These are phyloP conservation scores for Kalaharituber pfeilii DNA, from an alignment of 2,329 filamentous ascomycete species.

Conservation along the genomic window DNA sequence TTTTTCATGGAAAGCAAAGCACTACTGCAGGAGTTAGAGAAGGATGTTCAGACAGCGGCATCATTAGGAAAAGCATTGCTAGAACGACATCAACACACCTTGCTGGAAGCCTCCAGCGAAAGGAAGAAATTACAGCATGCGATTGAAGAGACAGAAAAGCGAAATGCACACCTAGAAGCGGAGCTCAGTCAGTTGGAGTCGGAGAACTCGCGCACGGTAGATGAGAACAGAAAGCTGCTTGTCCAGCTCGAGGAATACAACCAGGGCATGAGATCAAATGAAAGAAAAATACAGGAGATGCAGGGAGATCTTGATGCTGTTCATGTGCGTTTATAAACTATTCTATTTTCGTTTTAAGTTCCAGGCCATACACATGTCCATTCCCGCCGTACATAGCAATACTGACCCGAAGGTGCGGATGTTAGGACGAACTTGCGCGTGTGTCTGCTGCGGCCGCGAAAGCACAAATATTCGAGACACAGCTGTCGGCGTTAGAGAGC, in stretches of 20 bases:
- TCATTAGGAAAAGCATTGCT: conserved; percentile 82
- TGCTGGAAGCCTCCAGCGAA: conserved; percentile 78
- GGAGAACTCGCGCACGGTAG: conserved; percentile 58
- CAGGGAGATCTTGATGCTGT: conserved; percentile 22
- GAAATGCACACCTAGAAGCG: conserved; percentile 46
- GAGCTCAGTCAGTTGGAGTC: conserved; percentile 58
- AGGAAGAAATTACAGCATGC: conserved; percentile 52
- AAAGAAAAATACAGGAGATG: conserved; percentile 58
- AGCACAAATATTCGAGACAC: conserved; percentile 61
- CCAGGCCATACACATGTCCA: conserved; percentile 10
- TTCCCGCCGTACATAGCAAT: neutral
- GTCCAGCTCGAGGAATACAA: conserved; percentile 77
- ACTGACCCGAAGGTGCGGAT: neutral
- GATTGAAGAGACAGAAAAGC: conserved; percentile 31
- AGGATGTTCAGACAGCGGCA: conserved; percentile 71
- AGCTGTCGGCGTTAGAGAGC: conserved; percentile 60
- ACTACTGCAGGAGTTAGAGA: conserved; percentile 64
- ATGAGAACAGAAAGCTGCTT: conserved; percentile 66
- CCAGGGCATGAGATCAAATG: conserved; percentile 58
- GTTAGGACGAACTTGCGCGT: conserved; percentile 20
- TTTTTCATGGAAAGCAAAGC: conserved; percentile 66
- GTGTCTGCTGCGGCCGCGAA: conserved; percentile 38
- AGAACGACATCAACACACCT: conserved; percentile 81
- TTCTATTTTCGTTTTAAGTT: too few species aligned
- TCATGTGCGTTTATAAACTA: conserved; percentile 20